phyloP scores from a whole-genome alignment of 129 eudicot species.

The Centaurea solstitialis region DNA sequence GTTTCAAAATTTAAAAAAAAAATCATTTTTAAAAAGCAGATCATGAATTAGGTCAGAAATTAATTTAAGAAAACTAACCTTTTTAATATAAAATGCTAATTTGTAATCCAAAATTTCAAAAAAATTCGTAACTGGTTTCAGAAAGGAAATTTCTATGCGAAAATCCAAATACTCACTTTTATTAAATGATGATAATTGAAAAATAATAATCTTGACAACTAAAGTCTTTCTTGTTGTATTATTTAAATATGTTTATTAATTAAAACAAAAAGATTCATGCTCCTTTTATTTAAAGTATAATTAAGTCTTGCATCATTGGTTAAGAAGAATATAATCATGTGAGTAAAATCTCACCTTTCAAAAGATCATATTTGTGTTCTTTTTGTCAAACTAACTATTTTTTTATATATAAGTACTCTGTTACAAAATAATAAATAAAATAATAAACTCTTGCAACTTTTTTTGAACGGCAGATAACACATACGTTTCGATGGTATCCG shows the following conservation, averaged over 20 bases:
- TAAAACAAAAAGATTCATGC: neutral
- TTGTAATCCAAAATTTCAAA: too few species aligned
- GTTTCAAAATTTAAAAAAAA: too few species aligned
- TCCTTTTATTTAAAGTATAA: slow-evolving; percentile 5
- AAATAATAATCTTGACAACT: neutral
- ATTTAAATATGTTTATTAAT: neutral
- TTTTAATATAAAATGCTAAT: too few species aligned
- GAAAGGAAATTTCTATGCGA: neutral
- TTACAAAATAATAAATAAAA: neutral
- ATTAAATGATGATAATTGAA: neutral
- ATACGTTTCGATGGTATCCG: too few species aligned
- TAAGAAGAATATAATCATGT: slow-evolving; percentile 20
- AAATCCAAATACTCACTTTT: neutral
- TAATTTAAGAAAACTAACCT: too few species aligned
- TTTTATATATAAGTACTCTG: too few species aligned
- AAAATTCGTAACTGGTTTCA: neutral
- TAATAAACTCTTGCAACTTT: too few species aligned
- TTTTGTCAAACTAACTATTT: neutral
- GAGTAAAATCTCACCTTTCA: slow-evolving; percentile 2
- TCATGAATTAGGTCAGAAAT: too few species aligned
- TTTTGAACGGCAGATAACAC: too few species aligned
- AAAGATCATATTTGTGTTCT: slow-evolving; percentile 17
- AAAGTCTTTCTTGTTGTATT: neutral
- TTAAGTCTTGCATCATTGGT: slow-evolving; percentile 9
- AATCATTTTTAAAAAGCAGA: too few species aligned